Percentiles rank a stretch among this genome's conserved stretches.
phyloP scores from a whole-genome alignment of 108 stramenopile species.

The Ochromonas danica region DNA sequence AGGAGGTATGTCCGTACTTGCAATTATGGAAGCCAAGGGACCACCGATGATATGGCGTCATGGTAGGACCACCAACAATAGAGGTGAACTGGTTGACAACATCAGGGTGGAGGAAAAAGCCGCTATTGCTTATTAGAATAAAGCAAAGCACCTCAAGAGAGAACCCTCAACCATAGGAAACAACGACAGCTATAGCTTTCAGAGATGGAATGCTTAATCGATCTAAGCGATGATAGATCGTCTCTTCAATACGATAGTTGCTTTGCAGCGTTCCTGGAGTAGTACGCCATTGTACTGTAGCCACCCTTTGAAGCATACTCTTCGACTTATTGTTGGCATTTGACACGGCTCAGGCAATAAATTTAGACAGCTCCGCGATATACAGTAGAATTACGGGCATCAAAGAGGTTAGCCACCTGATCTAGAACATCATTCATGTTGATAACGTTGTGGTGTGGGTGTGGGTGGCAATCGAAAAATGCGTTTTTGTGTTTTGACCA shows the following conservation, averaged over 20 bases:
- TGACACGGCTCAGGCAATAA: not conserved
- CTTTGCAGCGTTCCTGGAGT: not conserved
- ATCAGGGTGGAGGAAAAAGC: not conserved
- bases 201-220: not conserved
- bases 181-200: not conserved
- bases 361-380: not conserved
- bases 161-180: not conserved
- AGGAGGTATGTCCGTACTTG: conserved; percentile 39
- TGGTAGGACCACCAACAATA: conserved; percentile 38
- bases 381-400: no score
- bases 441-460: no score
- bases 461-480: no score
- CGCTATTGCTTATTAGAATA: not conserved
- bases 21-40: conserved; percentile 48
- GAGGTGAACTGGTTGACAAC: conserved; percentile 42
- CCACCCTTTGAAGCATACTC: not conserved
- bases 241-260: conserved; percentile 3
- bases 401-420: no score
- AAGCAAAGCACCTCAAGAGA: not conserved
- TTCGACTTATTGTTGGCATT: not conserved
- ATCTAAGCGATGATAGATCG: conserved; percentile 4
- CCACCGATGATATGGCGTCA: conserved; percentile 48
- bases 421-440: no score
- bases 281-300: not conserved
- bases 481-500: no score